A percentile compares a stretch with the other conserved stretches of the same genome.
Conservation (phyloP, 805 yeast species). For the Nakazawaea sp. region DNA sequence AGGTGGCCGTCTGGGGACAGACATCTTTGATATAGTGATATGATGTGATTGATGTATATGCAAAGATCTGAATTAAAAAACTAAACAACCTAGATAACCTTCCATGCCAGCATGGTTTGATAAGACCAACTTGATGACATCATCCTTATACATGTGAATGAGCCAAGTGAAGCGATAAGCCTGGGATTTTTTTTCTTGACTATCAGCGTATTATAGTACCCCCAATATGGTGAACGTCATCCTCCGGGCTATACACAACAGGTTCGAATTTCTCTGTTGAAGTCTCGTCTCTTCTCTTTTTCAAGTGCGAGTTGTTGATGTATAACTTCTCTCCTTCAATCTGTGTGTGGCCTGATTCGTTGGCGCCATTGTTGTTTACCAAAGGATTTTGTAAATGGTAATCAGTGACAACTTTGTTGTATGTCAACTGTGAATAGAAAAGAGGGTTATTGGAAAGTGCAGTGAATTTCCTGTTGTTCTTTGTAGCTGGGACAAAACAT, state of each 20-base stretch:
- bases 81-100: no score
- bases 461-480: slow-evolving; percentile 4
- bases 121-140: no score
- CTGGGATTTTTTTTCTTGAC: no score
- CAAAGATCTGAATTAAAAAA: no score
- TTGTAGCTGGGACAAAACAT: slow-evolving; percentile 6
- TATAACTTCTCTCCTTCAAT: slow-evolving; percentile 18
- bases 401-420: slow-evolving; percentile 1
- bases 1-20: slow-evolving; percentile 60
- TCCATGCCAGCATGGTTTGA: no score
- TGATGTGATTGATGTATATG: not conserved
- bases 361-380: slow-evolving; percentile 24
- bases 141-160: no score
- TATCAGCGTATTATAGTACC: slow-evolving; percentile 18
- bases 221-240: slow-evolving; percentile 17
- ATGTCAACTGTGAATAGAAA: slow-evolving; percentile 7
- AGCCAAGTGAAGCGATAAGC: no score
- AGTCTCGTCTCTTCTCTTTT: slow-evolving; percentile 1
- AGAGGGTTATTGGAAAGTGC: slow-evolving; percentile 8
- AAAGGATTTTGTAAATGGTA: slow-evolving; percentile 10
- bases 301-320: slow-evolving; percentile 13
- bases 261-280: slow-evolving; percentile 22
- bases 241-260: slow-evolving; percentile 19
- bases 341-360: slow-evolving; percentile 22
- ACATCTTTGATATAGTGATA: slow-evolving; percentile 54